Conservation (phyloP, 495 filamentous ascomycete species). For the Bacidia gigantensis region DNA sequence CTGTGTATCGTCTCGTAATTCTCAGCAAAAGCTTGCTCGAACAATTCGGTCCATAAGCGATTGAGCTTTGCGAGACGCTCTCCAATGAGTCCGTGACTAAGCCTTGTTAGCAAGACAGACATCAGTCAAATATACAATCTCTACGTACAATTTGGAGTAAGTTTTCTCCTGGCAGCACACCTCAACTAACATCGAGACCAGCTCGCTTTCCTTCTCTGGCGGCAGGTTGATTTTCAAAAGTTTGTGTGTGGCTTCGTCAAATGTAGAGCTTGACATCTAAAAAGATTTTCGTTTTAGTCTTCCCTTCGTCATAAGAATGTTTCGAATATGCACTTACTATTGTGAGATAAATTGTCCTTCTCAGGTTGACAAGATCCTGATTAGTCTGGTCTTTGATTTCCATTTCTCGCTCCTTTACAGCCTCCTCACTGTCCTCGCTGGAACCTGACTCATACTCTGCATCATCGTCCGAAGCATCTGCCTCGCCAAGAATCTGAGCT, state of each 20-base stretch:
- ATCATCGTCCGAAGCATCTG: constrained; percentile 60
- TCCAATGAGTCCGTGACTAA: constrained; percentile 55
- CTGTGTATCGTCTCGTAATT: constrained; percentile 97
- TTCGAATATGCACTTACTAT: too few species aligned
- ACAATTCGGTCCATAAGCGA: constrained; percentile 82
- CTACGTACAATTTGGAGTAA: constrained; percentile 78
- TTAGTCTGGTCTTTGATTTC: constrained; percentile 98
- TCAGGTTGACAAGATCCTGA: constrained; percentile 82
- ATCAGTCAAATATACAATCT: not conserved
- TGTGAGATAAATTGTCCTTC: constrained; percentile 89
- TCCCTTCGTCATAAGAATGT: too few species aligned
- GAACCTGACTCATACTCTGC: constrained; percentile 58
- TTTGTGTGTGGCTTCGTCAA: constrained; percentile 93
- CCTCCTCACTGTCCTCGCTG: constrained; percentile 68
- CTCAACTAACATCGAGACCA: constrained; percentile 94
- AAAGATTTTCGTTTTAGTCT: too few species aligned
- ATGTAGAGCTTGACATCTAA: constrained; percentile 88
- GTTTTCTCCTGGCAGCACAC: constrained; percentile 90
- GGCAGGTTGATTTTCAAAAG: constrained; percentile 85
- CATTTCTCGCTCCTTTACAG: constrained; percentile 54
- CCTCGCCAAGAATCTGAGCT: constrained; percentile 89
- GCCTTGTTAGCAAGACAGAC: not conserved
- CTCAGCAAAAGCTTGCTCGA: constrained; percentile 74
- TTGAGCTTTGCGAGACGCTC: constrained; percentile 94
- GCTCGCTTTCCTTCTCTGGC: constrained; percentile 71